Evolutionary conservation across 1,284 basidiomycete genomes (phyloP).

Genomic region (Sphagnurus paluster): DNA sequence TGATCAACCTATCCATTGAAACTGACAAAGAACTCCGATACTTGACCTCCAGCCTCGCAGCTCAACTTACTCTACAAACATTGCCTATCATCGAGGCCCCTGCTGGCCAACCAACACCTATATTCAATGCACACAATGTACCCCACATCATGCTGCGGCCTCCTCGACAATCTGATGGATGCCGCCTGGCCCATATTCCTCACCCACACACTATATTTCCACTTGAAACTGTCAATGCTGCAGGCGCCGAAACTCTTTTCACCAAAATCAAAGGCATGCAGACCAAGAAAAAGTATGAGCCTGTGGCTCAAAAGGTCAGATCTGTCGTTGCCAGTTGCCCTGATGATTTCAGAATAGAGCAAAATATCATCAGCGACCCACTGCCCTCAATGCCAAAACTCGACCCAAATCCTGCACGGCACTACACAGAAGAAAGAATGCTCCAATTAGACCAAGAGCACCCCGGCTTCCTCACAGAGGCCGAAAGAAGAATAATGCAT

Average conservation of each 20-base stretch:
- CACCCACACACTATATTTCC: too few species aligned
- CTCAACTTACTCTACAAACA: too few species aligned
- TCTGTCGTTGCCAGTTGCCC: slow-evolving; percentile 28
- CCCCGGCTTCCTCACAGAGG: slow-evolving; percentile 14
- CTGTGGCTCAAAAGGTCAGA: slow-evolving; percentile 28
- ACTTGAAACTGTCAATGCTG: too few species aligned
- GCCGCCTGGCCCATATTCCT: too few species aligned
- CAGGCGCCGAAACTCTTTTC: not conserved
- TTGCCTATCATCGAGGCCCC: too few species aligned
- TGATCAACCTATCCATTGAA: too few species aligned
- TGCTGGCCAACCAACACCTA: too few species aligned
- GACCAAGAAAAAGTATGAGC: slow-evolving; percentile 35
- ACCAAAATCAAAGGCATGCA: not conserved
- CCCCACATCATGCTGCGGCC: too few species aligned
- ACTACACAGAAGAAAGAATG: slow-evolving; percentile 17
- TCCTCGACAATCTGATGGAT: too few species aligned
- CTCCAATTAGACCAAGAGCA: slow-evolving; percentile 1
- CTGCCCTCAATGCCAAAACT: slow-evolving; percentile 27
- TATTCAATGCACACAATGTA: too few species aligned
- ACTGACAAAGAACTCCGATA: too few species aligned
- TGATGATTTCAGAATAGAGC: slow-evolving; percentile 29
- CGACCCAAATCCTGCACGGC: slow-evolving; percentile 14
- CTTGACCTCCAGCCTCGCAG: too few species aligned
- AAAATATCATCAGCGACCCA: slow-evolving; percentile 34
- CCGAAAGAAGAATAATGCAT: slow-evolving; percentile 18